phyloP scores from a whole-genome alignment of 179 eudicot species.

The Carnegiea gigantea region DNA sequence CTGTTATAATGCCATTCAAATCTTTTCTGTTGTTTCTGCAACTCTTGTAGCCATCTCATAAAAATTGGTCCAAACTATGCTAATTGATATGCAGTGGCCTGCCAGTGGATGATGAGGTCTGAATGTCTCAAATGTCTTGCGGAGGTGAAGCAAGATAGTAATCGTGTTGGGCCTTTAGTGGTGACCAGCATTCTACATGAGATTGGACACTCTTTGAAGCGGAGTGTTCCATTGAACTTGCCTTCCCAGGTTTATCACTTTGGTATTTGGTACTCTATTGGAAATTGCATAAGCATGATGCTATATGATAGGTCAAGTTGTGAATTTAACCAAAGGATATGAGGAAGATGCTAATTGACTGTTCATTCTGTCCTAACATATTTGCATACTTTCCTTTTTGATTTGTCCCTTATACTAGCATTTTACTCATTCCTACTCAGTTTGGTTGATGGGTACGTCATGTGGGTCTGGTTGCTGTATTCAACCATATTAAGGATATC shows the following conservation, averaged over 20 bases:
- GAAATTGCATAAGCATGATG: neutral
- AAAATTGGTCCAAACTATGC: neutral
- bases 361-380: neutral
- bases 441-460: neutral
- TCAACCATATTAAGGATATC: neutral
- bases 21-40: constrained; percentile 3
- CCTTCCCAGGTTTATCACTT: constrained; percentile 56
- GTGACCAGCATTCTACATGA: constrained; percentile 59
- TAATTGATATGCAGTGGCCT: constrained; percentile 37
- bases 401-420: neutral
- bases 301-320: neutral
- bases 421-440: neutral
- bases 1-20: neutral
- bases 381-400: neutral
- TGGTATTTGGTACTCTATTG: neutral
- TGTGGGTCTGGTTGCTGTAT: neutral
- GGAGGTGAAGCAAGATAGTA: constrained; percentile 53
- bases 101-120: constrained; percentile 61
- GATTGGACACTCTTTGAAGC: constrained; percentile 35
- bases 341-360: neutral
- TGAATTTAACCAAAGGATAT: neutral
- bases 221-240: constrained; percentile 47
- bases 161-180: constrained; percentile 76
- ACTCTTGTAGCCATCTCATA: constrained; percentile 5
- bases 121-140: constrained; percentile 48